Conservation (phyloP, 768 basidiomycete genomes). For the Hygrocybe coccinea region DNA sequence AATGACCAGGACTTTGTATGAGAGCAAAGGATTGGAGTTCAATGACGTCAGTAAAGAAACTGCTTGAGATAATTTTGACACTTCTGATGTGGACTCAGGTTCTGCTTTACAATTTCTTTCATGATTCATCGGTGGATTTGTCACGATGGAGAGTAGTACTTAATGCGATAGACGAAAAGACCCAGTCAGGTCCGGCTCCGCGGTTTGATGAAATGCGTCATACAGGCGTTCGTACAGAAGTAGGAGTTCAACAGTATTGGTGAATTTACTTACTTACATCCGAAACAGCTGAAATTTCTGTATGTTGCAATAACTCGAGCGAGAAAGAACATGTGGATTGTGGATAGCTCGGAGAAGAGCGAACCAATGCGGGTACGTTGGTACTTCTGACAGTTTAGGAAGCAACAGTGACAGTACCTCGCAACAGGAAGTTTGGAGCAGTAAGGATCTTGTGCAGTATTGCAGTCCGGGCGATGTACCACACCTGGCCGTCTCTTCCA, state of each 20-base stretch:
- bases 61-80: background rate
- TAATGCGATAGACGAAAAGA: slow-evolving; percentile 36
- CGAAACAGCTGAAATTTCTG: slow-evolving; percentile 52
- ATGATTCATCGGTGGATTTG: slow-evolving; percentile 48
- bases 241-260: slow-evolving; percentile 27
- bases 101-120: slow-evolving; percentile 70
- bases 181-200: slow-evolving; percentile 32
- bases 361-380: too few relatives aligned
- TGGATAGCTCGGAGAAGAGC: slow-evolving; percentile 52
- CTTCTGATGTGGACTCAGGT: slow-evolving; percentile 43
- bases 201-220: slow-evolving; percentile 48
- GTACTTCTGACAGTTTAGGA: too few relatives aligned
- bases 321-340: slow-evolving; percentile 65
- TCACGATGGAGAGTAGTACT: slow-evolving; percentile 60
- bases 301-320: slow-evolving; percentile 72
- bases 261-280: background rate
- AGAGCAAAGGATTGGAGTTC: slow-evolving; percentile 66
- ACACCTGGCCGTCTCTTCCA: too few relatives aligned
- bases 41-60: slow-evolving; percentile 43
- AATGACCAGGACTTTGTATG: slow-evolving; percentile 46
- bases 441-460: too few relatives aligned
- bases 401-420: too few relatives aligned
- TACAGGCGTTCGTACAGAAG: slow-evolving; percentile 56
- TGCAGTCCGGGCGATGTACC: too few relatives aligned
- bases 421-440: too few relatives aligned